phyloP scores from a whole-genome alignment of 2,329 filamentous ascomycete genomes.

The Cercospora zeae-maydis region DNA sequence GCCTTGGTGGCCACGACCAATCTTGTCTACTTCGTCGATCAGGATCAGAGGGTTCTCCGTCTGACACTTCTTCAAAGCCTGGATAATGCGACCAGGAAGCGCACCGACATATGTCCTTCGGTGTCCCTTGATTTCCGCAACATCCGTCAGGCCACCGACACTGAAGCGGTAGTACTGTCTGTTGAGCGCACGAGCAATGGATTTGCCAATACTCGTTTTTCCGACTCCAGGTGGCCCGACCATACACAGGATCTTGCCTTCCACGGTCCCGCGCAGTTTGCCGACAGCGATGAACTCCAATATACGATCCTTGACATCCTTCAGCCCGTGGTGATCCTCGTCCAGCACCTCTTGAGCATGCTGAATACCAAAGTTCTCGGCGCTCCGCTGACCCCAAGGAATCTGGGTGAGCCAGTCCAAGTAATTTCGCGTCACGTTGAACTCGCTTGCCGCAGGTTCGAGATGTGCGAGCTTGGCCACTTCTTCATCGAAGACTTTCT shows the following conservation, averaged over 20 bases:
- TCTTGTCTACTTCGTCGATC: slow-evolving; percentile 98
- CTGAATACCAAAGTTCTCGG: slow-evolving; percentile 93
- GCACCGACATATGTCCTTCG: slow-evolving; percentile 94
- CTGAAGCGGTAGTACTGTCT: slow-evolving; percentile 98
- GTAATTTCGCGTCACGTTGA: slow-evolving; percentile 97
- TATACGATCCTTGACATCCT: slow-evolving; percentile 98
- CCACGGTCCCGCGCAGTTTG: slow-evolving; percentile 92
- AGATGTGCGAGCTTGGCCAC: slow-evolving; percentile 94
- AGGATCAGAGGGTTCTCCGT: slow-evolving; percentile 95
- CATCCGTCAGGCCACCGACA: slow-evolving; percentile 92
- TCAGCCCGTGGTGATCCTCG: slow-evolving; percentile 93
- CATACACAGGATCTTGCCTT: slow-evolving; percentile 97
- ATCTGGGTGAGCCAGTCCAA: slow-evolving; percentile 98
- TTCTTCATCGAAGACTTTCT: slow-evolving; percentile 97
- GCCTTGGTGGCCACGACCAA: slow-evolving; percentile 91
- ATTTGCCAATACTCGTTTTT: slow-evolving; percentile 98
- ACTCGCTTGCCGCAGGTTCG: slow-evolving; percentile 93
- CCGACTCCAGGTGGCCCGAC: slow-evolving; percentile 96
- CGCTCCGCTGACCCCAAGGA: slow-evolving; percentile 91
- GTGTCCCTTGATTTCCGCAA: slow-evolving; percentile 98
- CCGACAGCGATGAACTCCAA: slow-evolving; percentile 97
- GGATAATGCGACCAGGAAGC: slow-evolving; percentile 91
- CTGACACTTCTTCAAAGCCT: slow-evolving; percentile 97
- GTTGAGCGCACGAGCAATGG: slow-evolving; percentile 89
- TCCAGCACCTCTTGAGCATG: slow-evolving; percentile 88